Evolutionary conservation across 139 green algal species (phyloP).

Genomic region (Eudorina sp.): DNA sequence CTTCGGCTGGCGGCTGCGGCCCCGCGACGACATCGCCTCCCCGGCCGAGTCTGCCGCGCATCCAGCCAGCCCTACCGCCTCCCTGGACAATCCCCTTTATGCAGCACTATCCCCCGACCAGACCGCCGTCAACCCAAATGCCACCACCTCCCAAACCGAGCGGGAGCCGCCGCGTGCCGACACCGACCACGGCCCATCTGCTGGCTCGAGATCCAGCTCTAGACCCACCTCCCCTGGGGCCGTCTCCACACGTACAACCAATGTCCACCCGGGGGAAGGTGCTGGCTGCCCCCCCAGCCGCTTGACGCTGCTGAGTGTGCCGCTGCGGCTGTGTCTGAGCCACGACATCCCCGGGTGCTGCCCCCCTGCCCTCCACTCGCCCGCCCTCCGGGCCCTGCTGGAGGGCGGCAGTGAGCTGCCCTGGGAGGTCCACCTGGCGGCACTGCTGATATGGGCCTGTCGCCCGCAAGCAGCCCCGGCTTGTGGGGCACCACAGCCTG

Average conservation of each 20-base stretch:
- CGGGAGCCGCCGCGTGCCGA: too few species aligned
- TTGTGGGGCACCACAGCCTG: too few species aligned
- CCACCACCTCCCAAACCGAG: neutral
- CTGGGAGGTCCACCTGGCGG: conserved; percentile 48
- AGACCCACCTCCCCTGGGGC: too few species aligned
- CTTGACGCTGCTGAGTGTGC: conserved; percentile 18
- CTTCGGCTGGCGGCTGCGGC: conserved; percentile 1
- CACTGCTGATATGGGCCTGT: conserved; percentile 43
- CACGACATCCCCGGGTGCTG: conserved; percentile 34
- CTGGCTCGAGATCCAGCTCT: too few species aligned
- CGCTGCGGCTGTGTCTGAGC: conserved; percentile 19
- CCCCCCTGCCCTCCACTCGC: neutral
- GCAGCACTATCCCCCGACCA: neutral
- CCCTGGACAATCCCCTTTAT: too few species aligned
- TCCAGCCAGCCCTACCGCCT: too few species aligned
- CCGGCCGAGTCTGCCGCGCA: neutral
- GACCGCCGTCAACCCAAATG: neutral
- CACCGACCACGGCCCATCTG: too few species aligned
- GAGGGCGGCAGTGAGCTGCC: neutral
- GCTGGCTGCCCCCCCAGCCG: too few species aligned
- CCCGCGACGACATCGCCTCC: neutral
- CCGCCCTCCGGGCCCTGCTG: neutral
- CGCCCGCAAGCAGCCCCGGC: neutral
- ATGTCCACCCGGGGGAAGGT: too few species aligned
- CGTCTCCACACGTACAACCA: too few species aligned